Evolutionary conservation across 2,329 filamentous ascomycete species (phyloP).

Genomic region (Fonsecaea pedrosoi): DNA sequence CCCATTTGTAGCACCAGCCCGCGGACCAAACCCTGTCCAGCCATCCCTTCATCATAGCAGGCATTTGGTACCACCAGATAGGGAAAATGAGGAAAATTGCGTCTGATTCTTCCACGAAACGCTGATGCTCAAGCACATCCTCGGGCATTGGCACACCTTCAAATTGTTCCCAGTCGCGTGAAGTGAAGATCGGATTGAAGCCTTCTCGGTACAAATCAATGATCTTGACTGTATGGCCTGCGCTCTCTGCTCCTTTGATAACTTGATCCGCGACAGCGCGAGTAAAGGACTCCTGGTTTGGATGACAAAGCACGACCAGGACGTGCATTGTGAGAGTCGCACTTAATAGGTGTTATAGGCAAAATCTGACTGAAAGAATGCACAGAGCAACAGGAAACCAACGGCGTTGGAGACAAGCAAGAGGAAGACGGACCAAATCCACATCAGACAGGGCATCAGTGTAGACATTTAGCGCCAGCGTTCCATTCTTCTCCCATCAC

Average conservation of each 20-base stretch:
- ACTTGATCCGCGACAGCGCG: slow-evolving; percentile 19
- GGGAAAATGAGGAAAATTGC: slow-evolving; percentile 23
- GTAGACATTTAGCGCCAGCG: not conserved
- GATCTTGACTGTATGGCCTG: slow-evolving; percentile 21
- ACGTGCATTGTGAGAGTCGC: slow-evolving; percentile 18
- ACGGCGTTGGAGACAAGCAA: not conserved
- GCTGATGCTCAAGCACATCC: slow-evolving; percentile 24
- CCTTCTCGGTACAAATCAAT: slow-evolving; percentile 20
- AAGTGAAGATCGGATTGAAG: slow-evolving; percentile 20
- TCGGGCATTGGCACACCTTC: slow-evolving; percentile 22
- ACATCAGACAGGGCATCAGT: not conserved
- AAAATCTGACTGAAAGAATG: not conserved
- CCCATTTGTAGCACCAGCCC: slow-evolving; percentile 22
- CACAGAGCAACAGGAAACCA: not conserved
- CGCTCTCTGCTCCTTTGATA: slow-evolving; percentile 16
- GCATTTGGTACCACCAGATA: slow-evolving; percentile 25
- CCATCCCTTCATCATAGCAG: slow-evolving; percentile 24
- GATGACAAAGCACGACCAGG: slow-evolving; percentile 21
- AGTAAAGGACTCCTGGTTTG: slow-evolving; percentile 22
- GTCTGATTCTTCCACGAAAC: slow-evolving; percentile 22
- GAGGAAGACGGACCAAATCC: not conserved
- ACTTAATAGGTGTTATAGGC: not conserved
- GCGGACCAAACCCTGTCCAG: slow-evolving; percentile 25
- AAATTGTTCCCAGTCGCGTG: slow-evolving; percentile 24
- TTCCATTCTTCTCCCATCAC: not conserved